Evolutionary conservation across 257 asterid genomes (phyloP).

Genomic region (Fraxinus anomala): DNA sequence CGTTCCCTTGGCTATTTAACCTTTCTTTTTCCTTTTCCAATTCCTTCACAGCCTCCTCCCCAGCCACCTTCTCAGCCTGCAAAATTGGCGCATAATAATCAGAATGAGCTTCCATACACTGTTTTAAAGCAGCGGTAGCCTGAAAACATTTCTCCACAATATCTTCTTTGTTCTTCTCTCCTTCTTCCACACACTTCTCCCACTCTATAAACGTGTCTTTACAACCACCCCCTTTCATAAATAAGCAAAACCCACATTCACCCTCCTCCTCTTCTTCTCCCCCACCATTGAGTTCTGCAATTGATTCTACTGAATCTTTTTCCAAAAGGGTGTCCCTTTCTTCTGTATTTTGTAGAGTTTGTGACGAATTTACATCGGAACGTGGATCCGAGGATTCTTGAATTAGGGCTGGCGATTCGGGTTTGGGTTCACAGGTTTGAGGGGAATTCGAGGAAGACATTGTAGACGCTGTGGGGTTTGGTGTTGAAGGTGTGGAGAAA

Average conservation of each 20-base stretch:
- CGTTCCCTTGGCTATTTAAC: conserved; percentile 20
- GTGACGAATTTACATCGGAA: conserved; percentile 12
- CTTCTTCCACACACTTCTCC: conserved; percentile 58
- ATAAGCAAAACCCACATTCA: conserved; percentile 56
- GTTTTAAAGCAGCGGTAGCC: conserved; percentile 52
- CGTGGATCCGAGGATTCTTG: conserved; percentile 36
- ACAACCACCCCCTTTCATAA: conserved; percentile 56
- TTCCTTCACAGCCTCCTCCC: conserved; percentile 53
- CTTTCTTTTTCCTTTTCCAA: conserved; percentile 46
- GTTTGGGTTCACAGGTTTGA: conserved; percentile 22
- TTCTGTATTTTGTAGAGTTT: conserved; percentile 17
- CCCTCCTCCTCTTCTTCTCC: conserved; percentile 46
- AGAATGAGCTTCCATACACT: conserved; percentile 78
- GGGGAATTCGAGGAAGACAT: conserved; percentile 48
- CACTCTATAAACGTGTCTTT: conserved; percentile 40
- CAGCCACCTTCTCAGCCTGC: conserved; percentile 65
- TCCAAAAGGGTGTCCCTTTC: neutral
- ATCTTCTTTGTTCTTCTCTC: conserved; percentile 62
- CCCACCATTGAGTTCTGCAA: neutral
- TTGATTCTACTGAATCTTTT: neutral
- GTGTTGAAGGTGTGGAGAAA: conserved; percentile 29
- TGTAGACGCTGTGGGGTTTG: conserved; percentile 35
- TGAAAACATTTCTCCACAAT: conserved; percentile 64
- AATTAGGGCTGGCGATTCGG: conserved; percentile 28
- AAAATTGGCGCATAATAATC: conserved; percentile 72